Base-by-base conservation (phyloP, 2,329 filamentous ascomycete species). In the Magnaporthales sp. region DNA sequence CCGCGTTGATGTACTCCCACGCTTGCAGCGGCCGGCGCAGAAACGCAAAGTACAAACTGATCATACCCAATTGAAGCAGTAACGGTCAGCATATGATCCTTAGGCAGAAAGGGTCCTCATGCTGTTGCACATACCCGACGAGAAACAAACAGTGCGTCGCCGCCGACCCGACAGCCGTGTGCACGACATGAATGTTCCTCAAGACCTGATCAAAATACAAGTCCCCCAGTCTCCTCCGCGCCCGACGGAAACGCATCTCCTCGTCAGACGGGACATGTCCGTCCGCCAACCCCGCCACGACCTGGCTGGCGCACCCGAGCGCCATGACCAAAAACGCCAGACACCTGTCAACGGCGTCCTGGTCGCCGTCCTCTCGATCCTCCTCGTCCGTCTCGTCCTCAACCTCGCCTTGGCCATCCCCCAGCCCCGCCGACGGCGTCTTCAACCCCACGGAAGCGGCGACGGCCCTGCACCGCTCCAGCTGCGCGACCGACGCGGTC, bases 91-190 rank as follows among this genome's bases (percentile, higher is more conserved):
- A 27, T 5, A 56, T 27, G 24, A 15, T 3, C 1, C 64, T 24
- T 24, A 11, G 29, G 26, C 10, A 27, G 22, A 29, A 11, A n/a
- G n/a, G n/a, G n/a, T n/a, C n/a, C n/a, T n/a, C n/a, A n/a, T n/a
- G 26, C n/a, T 29, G 9, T 15, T 11, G 30, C 56, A 71, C 80
- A 70, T 68, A 84, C 81, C 78, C 81, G 0, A 79, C 76, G 60
- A 83, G 81, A 70, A 85, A 83, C 1, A 84, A 72, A 65, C 80
- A 84, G 38, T 84, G 83, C 0, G 79, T 79, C 0, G 81, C 79
- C 0, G 77, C 77, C 1, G 80, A 79, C 13, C 77, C 80, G 15
- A 83, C 78, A 32, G 80, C 78, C 3, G 80, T 77, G 66, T 84
- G 80, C 0, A 78, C 80, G 0, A 82, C 73, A 46, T 81, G 76